Evolutionary conservation across 345 rosid genomes (phyloP), one percentile per base, ranked within the genome.

Genomic region (Acer yangbiense): DNA sequence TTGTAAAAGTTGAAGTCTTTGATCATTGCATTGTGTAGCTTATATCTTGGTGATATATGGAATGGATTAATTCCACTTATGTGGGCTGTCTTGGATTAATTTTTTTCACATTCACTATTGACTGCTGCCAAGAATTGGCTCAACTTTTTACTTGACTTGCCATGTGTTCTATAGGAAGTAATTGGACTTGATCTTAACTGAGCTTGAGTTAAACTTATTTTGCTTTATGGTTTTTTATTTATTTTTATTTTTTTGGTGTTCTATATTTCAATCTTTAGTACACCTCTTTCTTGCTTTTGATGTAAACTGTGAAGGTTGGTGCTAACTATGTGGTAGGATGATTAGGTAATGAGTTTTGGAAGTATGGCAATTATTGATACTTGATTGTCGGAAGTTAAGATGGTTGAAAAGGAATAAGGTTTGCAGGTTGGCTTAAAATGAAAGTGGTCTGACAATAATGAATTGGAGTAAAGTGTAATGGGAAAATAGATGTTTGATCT

Each of bases 51-150:
- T 41, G 25, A 48, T 62, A 32, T 70, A 13, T 52, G 27, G 27
- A 70, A 77, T 61, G 61, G 70, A 46, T 70, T 29, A n/a, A 46
- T 32, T 13, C 44, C 74, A 61, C 79, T 9, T 55, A 21, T 68
- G 60, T 41, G 67, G 32, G 29, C 27, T 58, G 41, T 60, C 69
- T 68, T 32, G 29, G 54, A 9, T 48, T 14, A 29, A 55, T 16
- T 21, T 12, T 32, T 18, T 50, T 50, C 29, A 23, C 23, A n/a
- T 74, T 10, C 39, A 12, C 32, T 29, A 3, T 4, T 29, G 4
- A 29, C 4, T 60, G 66, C 52, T 62, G 20, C 27, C 16, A 57
- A 39, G 65, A 35, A 25, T 71, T 55, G 50, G 75, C 7, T 1
- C 12, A 18, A 4, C 32, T 32, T 41, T 29, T 63, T 10, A 48